Conservation (phyloP, 164 flowering plant genomes). For the Cinnamomum chago region DNA sequence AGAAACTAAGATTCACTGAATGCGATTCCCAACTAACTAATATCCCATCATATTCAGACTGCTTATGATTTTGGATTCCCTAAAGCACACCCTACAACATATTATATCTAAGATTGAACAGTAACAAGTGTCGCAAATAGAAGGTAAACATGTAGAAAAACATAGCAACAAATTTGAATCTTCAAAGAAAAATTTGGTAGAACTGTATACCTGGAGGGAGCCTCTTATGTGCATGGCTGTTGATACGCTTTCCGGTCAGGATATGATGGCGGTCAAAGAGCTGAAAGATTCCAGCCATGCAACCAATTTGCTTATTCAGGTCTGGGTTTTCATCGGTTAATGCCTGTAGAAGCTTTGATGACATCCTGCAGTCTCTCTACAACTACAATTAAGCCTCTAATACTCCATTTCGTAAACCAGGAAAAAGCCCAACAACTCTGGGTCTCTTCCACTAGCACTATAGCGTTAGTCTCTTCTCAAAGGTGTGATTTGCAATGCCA, state of each 20-base stretch:
- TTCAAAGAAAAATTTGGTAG: not conserved
- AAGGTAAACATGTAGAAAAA: not conserved
- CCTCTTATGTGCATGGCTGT: conserved; percentile 26
- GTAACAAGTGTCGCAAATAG: not conserved
- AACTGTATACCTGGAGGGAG: conserved; percentile 21
- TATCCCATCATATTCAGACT: not conserved
- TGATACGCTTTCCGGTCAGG: conserved; percentile 34
- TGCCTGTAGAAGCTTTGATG: conserved; percentile 41
- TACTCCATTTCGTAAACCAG: not conserved
- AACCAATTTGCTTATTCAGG: conserved; percentile 45
- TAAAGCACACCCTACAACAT: no score
- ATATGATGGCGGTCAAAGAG: conserved; percentile 61
- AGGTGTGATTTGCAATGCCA: not conserved
- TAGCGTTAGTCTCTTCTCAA: not conserved
- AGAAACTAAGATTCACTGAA: not conserved
- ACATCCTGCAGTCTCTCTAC: conserved; percentile 21
- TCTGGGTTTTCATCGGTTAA: conserved; percentile 42
- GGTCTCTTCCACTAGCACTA: not conserved
- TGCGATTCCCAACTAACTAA: not conserved
- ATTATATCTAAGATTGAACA: not conserved
- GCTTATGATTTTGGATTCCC: not conserved
- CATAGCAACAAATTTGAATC: not conserved
- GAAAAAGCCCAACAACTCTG: not conserved
- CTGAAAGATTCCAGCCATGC: conserved; percentile 51
- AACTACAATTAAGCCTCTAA: conserved; percentile 1